Conservation (phyloP, 169 alveolate genomes). For the Plasmodium berghei region DNA sequence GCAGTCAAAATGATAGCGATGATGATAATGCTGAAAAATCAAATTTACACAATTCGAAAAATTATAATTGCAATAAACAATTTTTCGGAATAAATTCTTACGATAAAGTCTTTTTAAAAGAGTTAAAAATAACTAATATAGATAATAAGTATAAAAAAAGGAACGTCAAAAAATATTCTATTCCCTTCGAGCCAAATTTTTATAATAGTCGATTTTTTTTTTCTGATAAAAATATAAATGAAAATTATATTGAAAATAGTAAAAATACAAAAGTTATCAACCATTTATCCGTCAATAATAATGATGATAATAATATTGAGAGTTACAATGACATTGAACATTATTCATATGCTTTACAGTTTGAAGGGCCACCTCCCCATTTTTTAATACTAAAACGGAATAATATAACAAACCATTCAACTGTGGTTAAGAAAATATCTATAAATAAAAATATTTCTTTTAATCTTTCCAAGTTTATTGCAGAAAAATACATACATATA, state of each 20-base stretch:
- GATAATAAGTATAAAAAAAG: constrained; percentile 24
- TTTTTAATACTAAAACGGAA: constrained; percentile 36
- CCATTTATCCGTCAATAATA: constrained; percentile 24
- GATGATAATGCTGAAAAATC: constrained; percentile 3
- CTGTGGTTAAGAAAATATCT: constrained; percentile 46
- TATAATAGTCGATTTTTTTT: constrained; percentile 57
- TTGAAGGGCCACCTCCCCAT: constrained; percentile 77
- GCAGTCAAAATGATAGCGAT: constrained; percentile 11
- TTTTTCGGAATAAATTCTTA: constrained; percentile 26
- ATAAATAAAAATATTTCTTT: constrained; percentile 64
- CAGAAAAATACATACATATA: constrained; percentile 64
- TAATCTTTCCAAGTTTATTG: constrained; percentile 57
- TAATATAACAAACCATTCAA: constrained; percentile 22
- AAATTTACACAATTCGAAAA: constrained; percentile 6
- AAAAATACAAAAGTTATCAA: constrained; percentile 28
- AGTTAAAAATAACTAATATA: constrained; percentile 33
- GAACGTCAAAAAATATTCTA: constrained; percentile 37
- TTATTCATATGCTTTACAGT: constrained; percentile 43
- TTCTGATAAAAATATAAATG: constrained; percentile 56
- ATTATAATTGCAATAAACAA: constrained; percentile 12
- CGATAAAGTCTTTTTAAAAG: constrained; percentile 52
- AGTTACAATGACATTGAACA: background rate
- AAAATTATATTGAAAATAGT: constrained; percentile 1
- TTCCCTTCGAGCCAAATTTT: constrained; percentile 76
- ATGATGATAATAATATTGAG: constrained; percentile 23